Conservation (phyloP, 495 filamentous ascomycete genomes). For the Cercophora samala region DNA sequence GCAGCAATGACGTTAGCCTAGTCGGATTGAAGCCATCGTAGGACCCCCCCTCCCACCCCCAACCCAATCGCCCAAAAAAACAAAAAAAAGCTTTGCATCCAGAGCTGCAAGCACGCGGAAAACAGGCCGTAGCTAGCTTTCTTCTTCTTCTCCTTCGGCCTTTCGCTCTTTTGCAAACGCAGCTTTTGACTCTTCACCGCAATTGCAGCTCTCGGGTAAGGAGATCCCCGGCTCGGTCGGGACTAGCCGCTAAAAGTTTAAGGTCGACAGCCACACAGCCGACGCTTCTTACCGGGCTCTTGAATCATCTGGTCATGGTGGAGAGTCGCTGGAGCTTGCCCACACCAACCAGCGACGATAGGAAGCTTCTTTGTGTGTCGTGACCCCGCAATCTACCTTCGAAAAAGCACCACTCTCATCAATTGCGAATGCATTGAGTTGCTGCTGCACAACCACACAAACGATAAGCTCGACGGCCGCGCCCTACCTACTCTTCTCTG, state of each 20-base stretch:
- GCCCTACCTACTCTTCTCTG: neutral
- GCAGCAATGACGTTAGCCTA: slow-evolving; percentile 31
- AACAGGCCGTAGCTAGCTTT: slow-evolving; percentile 5
- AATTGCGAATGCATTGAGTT: slow-evolving; percentile 6
- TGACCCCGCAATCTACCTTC: slow-evolving; percentile 37
- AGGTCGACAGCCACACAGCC: too few species aligned
- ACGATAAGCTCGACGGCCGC: neutral
- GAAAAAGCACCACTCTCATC: slow-evolving; percentile 10
- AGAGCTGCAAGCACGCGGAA: slow-evolving; percentile 6
- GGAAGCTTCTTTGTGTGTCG: slow-evolving; percentile 32
- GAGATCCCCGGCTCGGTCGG: neutral
- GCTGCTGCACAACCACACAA: slow-evolving; percentile 18
- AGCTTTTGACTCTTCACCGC: neutral
- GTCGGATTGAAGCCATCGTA: slow-evolving; percentile 7
- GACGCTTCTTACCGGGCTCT: neutral
- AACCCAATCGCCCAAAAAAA: neutral
- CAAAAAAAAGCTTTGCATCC: slow-evolving; percentile 1
- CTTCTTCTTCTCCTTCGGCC: neutral
- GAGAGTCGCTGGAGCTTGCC: slow-evolving; percentile 13
- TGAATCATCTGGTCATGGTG: slow-evolving; percentile 23
- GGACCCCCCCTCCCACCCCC: neutral
- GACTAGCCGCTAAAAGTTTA: slow-evolving; percentile 3
- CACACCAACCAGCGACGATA: slow-evolving; percentile 28
- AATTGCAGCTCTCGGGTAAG: neutral
- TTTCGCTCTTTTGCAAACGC: neutral